Evolutionary conservation across 169 alveolate genomes (phyloP).

Genomic region (Plasmodium cynomolgi): DNA sequence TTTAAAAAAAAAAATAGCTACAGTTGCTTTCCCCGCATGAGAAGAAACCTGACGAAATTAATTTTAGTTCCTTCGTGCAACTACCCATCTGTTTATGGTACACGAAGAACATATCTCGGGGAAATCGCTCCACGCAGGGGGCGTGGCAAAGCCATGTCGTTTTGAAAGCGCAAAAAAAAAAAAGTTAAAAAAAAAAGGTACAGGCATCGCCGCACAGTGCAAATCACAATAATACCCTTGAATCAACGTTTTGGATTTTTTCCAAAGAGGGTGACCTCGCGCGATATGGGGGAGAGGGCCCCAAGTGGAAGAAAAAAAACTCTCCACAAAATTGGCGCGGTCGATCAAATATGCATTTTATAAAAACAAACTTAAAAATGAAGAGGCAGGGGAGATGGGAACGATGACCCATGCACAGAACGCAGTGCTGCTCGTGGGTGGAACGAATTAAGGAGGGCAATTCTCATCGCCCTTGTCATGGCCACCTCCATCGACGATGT

Average conservation of each 20-base stretch:
- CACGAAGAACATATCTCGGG: not conserved
- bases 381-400: not conserved
- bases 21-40: not conserved
- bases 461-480: not conserved
- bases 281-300: not conserved
- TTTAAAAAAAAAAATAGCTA: not conserved
- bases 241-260: not conserved
- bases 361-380: not conserved
- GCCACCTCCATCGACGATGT: constrained; percentile 8
- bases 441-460: not conserved
- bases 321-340: not conserved
- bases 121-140: not conserved
- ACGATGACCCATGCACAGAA: not conserved
- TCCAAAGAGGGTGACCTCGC: not conserved
- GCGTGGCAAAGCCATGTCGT: not conserved
- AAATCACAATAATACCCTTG: not conserved
- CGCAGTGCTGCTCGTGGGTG: not conserved
- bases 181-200: not conserved
- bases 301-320: not conserved
- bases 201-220: not conserved
- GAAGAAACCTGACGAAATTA: not conserved
- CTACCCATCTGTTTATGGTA: not conserved
- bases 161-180: not conserved
- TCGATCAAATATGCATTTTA: not conserved
- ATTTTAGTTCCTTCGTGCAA: not conserved